Evolutionary conservation across 345 rosid genomes (phyloP).

Genomic region (Dipteronia dyeriana): DNA sequence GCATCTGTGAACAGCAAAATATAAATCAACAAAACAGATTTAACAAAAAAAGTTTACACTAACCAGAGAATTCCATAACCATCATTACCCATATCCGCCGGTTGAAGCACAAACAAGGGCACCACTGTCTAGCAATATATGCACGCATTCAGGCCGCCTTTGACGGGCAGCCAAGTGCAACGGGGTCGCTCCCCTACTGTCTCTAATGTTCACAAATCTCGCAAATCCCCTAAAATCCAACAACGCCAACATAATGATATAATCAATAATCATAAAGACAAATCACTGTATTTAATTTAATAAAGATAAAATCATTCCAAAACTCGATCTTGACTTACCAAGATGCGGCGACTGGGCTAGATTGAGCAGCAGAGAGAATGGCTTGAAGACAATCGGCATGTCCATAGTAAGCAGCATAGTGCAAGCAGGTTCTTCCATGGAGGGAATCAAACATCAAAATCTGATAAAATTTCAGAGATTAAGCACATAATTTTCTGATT

Average conservation of each 20-base stretch:
- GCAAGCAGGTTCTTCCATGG: constrained; percentile 89
- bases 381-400: constrained; percentile 78
- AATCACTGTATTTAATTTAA: neutral
- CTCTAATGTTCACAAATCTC: constrained; percentile 91
- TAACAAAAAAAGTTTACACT: neutral
- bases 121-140: constrained; percentile 76
- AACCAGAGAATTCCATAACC: neutral
- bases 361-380: constrained; percentile 76
- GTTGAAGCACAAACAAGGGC: constrained; percentile 97
- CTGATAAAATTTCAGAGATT: constrained; percentile 39
- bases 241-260: constrained; percentile 4
- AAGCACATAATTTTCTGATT: constrained; percentile 13
- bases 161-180: constrained; percentile 94
- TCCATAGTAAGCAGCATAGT: constrained; percentile 93
- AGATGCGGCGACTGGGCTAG: constrained; percentile 79
- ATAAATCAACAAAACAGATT: constrained; percentile 20
- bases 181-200: constrained; percentile 89
- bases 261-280: neutral
- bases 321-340: constrained; percentile 46
- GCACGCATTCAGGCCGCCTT: constrained; percentile 83
- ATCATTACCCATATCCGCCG: constrained; percentile 80
- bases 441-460: constrained; percentile 90
- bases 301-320: neutral
- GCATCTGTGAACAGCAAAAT: constrained; percentile 46
- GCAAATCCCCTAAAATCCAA: constrained; percentile 77